Percentiles rank a stretch among this genome's conserved stretches.
Evolutionary conservation across 805 yeast genomes (phyloP).

Genomic region (Saccharomyces paradoxus): DNA sequence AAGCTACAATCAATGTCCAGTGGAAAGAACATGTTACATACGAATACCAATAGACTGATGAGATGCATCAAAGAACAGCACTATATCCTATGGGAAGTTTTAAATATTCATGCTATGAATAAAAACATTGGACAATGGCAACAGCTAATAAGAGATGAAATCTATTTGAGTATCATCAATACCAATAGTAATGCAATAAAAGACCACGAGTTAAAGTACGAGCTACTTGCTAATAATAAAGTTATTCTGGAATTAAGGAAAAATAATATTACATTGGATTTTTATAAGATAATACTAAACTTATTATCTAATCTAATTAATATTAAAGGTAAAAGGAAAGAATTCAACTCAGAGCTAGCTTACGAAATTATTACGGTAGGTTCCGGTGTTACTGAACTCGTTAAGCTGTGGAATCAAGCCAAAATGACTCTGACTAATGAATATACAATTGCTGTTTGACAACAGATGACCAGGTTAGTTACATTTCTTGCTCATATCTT

Average conservation of each 20-base stretch:
- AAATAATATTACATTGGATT: not conserved
- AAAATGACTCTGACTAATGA: not conserved
- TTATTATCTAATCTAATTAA: not conserved
- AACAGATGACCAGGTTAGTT: not conserved
- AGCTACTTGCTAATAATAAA: not conserved
- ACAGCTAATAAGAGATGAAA: not conserved
- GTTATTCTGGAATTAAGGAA: not conserved
- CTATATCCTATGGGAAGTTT: not conserved
- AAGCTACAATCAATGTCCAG: not conserved
- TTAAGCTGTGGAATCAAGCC: not conserved
- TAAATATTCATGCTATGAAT: not conserved
- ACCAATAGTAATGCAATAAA: not conserved
- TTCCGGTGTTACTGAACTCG: not conserved
- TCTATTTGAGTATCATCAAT: not conserved
- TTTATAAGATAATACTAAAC: not conserved
- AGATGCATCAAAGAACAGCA: not conserved
- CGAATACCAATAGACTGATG: not conserved
- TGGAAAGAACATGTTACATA: not conserved
- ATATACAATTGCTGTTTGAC: not conserved
- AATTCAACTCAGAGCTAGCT: not conserved
- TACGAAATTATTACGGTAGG: not conserved
- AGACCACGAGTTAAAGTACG: not conserved
- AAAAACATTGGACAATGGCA: not conserved
- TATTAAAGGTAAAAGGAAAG: not conserved
- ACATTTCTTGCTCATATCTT: not conserved